Conservation (phyloP, 257 asterid genomes). For the Fraxinus anomala region DNA sequence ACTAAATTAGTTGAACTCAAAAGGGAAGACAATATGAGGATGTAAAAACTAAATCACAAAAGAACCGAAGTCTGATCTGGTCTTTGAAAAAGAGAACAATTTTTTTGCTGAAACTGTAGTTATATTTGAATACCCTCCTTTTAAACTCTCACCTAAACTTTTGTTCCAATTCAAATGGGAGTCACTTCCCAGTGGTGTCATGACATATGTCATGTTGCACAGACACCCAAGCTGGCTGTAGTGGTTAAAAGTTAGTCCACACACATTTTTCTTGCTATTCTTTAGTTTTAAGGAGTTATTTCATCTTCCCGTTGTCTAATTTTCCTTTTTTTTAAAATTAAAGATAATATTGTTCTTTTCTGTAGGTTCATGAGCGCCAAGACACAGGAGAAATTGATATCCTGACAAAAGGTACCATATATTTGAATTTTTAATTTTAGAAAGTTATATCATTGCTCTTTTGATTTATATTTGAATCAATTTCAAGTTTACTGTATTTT, state of each 20-base stretch:
- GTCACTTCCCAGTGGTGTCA: neutral
- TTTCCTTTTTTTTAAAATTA: neutral
- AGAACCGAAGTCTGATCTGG: neutral
- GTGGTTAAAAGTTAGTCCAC: neutral
- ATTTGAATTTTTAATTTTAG: neutral
- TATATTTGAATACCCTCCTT: neutral
- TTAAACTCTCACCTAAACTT: neutral
- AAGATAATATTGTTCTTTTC: slow-evolving; percentile 13
- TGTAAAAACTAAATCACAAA: neutral
- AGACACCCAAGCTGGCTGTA: neutral
- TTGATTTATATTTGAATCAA: slow-evolving; percentile 15
- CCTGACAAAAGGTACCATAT: slow-evolving; percentile 80
- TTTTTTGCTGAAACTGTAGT: neutral
- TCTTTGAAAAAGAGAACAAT: neutral
- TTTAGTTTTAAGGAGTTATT: slow-evolving; percentile 4
- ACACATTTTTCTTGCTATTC: neutral
- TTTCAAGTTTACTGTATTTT: neutral
- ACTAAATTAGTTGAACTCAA: neutral
- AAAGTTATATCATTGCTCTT: neutral
- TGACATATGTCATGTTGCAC: neutral
- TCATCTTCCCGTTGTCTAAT: slow-evolving; percentile 10
- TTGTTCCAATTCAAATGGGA: neutral
- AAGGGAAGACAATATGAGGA: neutral
- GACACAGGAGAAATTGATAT: slow-evolving; percentile 93
- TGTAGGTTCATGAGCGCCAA: slow-evolving; percentile 89